These are phyloP conservation scores for Pichia sp. DNA, from an alignment of 1,139 yeast genomes.

Conservation along the genomic window DNA sequence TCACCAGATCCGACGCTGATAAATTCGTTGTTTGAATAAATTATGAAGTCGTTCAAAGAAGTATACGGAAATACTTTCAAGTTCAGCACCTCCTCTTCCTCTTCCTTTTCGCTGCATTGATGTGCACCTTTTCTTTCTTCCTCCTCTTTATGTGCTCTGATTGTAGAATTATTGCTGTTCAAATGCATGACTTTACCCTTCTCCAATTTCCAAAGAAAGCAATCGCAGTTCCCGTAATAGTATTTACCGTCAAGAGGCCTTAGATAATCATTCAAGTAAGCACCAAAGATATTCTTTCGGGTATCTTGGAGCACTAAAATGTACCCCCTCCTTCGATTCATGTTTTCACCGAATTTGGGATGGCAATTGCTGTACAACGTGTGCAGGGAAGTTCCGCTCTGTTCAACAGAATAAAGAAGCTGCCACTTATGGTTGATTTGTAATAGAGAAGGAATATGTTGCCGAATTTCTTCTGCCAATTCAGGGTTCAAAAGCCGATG, in stretches of 20 bases:
- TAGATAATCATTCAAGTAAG: constrained; percentile 71
- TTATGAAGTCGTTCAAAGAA: constrained; percentile 79
- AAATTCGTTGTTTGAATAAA: constrained; percentile 74
- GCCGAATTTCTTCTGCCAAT: constrained; percentile 70
- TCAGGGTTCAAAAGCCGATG: constrained; percentile 52
- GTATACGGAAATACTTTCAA: constrained; percentile 86
- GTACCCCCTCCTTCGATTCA: constrained; percentile 54
- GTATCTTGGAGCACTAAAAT: constrained; percentile 65
- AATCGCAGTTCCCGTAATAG: constrained; percentile 92
- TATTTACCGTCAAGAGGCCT: constrained; percentile 66
- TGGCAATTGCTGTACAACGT: constrained; percentile 53
- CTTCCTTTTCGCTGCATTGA: constrained; percentile 1
- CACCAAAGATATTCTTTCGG: constrained; percentile 68
- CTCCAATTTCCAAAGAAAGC: constrained; percentile 81
- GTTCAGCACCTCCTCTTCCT: constrained; percentile 13
- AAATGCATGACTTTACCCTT: constrained; percentile 30
- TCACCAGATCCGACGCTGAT: constrained; percentile 88
- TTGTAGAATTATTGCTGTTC: background rate
- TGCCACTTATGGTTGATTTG: constrained; percentile 78
- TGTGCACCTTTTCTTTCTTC: background rate
- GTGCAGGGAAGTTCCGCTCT: constrained; percentile 81
- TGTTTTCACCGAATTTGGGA: constrained; percentile 25
- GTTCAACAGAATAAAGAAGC: constrained; percentile 76
- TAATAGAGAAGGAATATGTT: constrained; percentile 68
- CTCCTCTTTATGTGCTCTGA: background rate